Conservation (phyloP, 371 early-diverging fungal species). For the Mortierella sp. region DNA sequence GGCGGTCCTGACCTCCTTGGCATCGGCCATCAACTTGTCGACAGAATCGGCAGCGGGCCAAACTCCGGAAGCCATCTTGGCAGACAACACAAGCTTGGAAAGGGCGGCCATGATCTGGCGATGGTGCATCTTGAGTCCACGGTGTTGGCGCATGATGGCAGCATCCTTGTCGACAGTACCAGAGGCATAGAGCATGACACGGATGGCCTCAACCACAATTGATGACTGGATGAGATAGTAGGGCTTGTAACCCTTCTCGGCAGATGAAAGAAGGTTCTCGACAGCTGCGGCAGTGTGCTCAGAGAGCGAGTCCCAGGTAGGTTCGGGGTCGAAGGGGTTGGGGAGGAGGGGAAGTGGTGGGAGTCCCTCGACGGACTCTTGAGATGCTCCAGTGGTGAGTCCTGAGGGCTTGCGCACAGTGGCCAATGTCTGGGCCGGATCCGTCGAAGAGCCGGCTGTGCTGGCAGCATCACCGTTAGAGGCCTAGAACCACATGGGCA, state of each 20-base stretch:
- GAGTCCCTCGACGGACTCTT: conserved; percentile 51
- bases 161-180: conserved; percentile 82
- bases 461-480: conserved; percentile 37
- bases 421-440: conserved; percentile 39
- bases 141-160: conserved; percentile 71
- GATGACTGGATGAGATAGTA: conserved; percentile 69
- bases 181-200: conserved; percentile 86
- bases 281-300: conserved; percentile 76
- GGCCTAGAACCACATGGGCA: conserved; percentile 26
- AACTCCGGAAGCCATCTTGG: conserved; percentile 86
- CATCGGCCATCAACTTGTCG: conserved; percentile 70
- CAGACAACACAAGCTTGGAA: conserved; percentile 85
- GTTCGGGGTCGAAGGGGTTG: conserved; percentile 55
- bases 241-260: conserved; percentile 73
- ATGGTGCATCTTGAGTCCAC: conserved; percentile 81
- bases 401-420: conserved; percentile 48
- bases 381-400: conserved; percentile 32
- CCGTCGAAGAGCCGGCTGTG: conserved; percentile 43
- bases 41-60: conserved; percentile 88
- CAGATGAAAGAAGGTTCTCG: conserved; percentile 74
- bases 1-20: conserved; percentile 67
- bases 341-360: conserved; percentile 44
- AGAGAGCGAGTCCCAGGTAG: conserved; percentile 77
- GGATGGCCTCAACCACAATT: conserved; percentile 81
- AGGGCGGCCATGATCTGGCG: conserved; percentile 84